These are phyloP conservation scores for Pholiota molesta DNA, from an alignment of 768 basidiomycete species.

Conservation along the genomic window DNA sequence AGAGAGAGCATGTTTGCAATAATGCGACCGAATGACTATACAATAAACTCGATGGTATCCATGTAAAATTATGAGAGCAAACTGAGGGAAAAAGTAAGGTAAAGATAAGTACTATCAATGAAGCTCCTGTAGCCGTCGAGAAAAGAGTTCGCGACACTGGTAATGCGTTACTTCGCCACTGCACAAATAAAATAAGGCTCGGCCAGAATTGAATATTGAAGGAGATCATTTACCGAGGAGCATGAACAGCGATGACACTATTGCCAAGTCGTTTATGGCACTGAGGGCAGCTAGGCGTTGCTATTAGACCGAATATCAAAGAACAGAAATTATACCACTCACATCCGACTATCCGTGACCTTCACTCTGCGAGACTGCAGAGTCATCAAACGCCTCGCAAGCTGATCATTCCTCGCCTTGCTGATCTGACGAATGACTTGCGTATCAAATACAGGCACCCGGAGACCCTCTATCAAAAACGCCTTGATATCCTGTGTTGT, in stretches of 20 bases:
- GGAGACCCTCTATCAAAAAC: slow-evolving; percentile 75
- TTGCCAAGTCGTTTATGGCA: slow-evolving; percentile 93
- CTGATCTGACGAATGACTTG: slow-evolving; percentile 69
- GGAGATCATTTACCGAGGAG: slow-evolving; percentile 65
- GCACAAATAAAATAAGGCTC: background rate
- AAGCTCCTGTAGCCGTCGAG: slow-evolving; percentile 52
- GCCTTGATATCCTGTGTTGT: slow-evolving; percentile 76
- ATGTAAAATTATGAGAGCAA: background rate
- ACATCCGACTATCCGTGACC: slow-evolving; percentile 93
- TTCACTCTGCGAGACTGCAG: slow-evolving; percentile 84
- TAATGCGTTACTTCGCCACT: slow-evolving; percentile 98
- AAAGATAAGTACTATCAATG: slow-evolving; percentile 23
- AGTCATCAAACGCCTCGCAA: slow-evolving; percentile 71
- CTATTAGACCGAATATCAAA: slow-evolving; percentile 4
- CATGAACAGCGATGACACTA: slow-evolving; percentile 93
- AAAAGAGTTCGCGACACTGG: slow-evolving; percentile 88
- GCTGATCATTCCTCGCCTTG: slow-evolving; percentile 77
- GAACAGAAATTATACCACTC: slow-evolving; percentile 10
- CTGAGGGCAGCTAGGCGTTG: slow-evolving; percentile 77
- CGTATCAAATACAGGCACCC: slow-evolving; percentile 70
- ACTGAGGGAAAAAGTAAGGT: background rate
- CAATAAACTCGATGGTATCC: background rate
- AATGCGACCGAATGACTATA: background rate
- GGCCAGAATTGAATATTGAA: background rate
- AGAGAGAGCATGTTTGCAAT: background rate